These are phyloP conservation scores for Pyrenophora tritici-repentis DNA, from an alignment of 2,329 filamentous ascomycete species.

Conservation along the genomic window DNA sequence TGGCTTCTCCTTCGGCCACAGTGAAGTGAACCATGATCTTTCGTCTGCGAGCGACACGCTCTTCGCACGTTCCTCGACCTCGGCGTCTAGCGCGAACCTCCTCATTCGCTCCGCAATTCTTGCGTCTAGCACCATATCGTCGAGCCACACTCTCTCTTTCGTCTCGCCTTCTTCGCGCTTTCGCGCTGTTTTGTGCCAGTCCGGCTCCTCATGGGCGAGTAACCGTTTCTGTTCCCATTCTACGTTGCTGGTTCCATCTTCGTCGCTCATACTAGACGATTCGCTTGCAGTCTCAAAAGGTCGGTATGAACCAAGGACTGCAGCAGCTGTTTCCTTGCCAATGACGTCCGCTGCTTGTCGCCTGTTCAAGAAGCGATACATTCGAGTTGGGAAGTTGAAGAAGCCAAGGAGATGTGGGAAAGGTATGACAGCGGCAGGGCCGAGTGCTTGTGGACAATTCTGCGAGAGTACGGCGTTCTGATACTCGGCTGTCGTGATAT, in stretches of 20 bases:
- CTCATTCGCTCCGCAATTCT: slow-evolving; percentile 81
- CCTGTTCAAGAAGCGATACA: slow-evolving; percentile 86
- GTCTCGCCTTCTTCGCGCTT: slow-evolving; percentile 57
- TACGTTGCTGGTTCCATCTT: slow-evolving; percentile 38
- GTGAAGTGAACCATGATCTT: slow-evolving; percentile 34
- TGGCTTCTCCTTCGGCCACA: slow-evolving; percentile 42
- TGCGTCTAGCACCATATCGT: slow-evolving; percentile 74
- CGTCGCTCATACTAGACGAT: slow-evolving; percentile 34
- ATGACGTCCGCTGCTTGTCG: slow-evolving; percentile 84
- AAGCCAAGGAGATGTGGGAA: slow-evolving; percentile 94
- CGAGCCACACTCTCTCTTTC: slow-evolving; percentile 70
- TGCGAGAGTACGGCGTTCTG: slow-evolving; percentile 65
- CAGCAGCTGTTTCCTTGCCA: slow-evolving; percentile 83
- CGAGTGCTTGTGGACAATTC: slow-evolving; percentile 71
- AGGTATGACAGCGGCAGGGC: slow-evolving; percentile 71
- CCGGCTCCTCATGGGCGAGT: slow-evolving; percentile 72
- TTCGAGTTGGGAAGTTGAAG: slow-evolving; percentile 81
- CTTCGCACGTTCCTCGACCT: slow-evolving; percentile 69
- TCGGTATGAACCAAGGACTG: slow-evolving; percentile 68
- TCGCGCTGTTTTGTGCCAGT: slow-evolving; percentile 83
- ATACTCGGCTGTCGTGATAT: slow-evolving; percentile 78
- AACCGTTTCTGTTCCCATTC: slow-evolving; percentile 66
- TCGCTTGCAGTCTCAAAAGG: slow-evolving; percentile 48
- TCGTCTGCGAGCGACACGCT: slow-evolving; percentile 20
- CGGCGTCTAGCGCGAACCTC: slow-evolving; percentile 70